These are phyloP conservation scores for Amanita muscaria DNA, from an alignment of 768 basidiomycete genomes.

Conservation along the genomic window DNA sequence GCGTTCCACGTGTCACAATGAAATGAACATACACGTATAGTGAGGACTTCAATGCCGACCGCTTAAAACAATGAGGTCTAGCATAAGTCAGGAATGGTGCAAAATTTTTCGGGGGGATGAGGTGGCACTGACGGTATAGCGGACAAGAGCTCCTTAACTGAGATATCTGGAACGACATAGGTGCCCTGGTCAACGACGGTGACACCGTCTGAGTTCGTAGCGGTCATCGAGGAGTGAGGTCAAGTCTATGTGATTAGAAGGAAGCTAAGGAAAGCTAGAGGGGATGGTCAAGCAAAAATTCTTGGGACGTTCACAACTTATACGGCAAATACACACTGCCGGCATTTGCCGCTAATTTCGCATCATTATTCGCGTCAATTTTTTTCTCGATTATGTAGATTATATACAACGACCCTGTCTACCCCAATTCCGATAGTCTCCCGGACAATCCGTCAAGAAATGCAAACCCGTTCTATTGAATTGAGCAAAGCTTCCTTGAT, in stretches of 20 bases:
- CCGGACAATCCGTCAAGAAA: background rate
- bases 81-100: conserved; percentile 2
- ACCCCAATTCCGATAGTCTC: background rate
- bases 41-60: conserved; percentile 75
- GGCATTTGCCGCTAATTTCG: conserved; percentile 3
- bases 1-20: background rate
- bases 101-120: conserved; percentile 12
- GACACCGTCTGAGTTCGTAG: conserved; percentile 1
- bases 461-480: conserved; percentile 37
- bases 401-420: no score
- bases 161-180: conserved; percentile 70
- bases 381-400: no score
- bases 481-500: background rate
- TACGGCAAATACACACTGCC: conserved; percentile 2
- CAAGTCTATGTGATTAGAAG: no score
- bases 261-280: no score
- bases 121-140: conserved; percentile 75
- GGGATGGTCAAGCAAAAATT: conserved; percentile 7
- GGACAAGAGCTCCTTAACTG: conserved; percentile 79
- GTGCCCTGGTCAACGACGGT: conserved; percentile 47
- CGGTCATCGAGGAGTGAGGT: conserved; percentile 2
- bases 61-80: conserved; percentile 83
- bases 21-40: conserved; percentile 61
- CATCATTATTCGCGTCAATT: background rate
- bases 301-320: background rate